Base-by-base conservation (phyloP, 2,329 filamentous ascomycete genomes). In the Scopulariopsis brevicaulis region DNA sequence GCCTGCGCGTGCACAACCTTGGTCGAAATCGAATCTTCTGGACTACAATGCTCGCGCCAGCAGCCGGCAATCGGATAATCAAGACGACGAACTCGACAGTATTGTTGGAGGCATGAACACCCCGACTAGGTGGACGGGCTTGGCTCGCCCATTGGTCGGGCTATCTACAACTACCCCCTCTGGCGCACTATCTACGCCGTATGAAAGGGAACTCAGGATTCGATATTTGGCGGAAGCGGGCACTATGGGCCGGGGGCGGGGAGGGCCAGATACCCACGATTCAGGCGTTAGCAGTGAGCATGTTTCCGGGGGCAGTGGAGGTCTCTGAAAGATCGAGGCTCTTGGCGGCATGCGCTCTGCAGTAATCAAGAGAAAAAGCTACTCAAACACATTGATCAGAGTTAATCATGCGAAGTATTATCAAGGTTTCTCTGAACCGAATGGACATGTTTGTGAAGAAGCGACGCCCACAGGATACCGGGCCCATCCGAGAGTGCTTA, bases 121-220 rank as follows among this genome's bases (percentile, higher is more conserved):
- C 8, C 76, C 76, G 2, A 78, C 74, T n/a, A 74, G 74, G 55
- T 73, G 74, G 70, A 76, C 74, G 2, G 73, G 77, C 3, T 67
- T 71, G 55, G 66, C 71, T 7, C 67, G 71, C 34, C 68, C 72
- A 5, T 68, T 73, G 60, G 65, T 69, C 7, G 70, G 68, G 34
- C 64, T 70, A 53, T 68, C 71, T 14, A 70, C 75, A 10, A 77
- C 74, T 3, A 77, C 74, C 4, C 74, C 74, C 3, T 67, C 68
- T 57, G 73, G 68, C 18, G 73, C 74, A 15, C 64, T 77, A 7
- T 72, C 74, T 7, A 72, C 71, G 1, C 71, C 75, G n/a, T 66
- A 76, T n/a, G 71, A 74, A 59, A 64, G 67, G 28, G 68, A 71
- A 40, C 63, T 71, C 3, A 65, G 68, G 48, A 65, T 59, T 18